phyloP scores from a whole-genome alignment of 305 asterid species.

The Fraxinus sp. region DNA sequence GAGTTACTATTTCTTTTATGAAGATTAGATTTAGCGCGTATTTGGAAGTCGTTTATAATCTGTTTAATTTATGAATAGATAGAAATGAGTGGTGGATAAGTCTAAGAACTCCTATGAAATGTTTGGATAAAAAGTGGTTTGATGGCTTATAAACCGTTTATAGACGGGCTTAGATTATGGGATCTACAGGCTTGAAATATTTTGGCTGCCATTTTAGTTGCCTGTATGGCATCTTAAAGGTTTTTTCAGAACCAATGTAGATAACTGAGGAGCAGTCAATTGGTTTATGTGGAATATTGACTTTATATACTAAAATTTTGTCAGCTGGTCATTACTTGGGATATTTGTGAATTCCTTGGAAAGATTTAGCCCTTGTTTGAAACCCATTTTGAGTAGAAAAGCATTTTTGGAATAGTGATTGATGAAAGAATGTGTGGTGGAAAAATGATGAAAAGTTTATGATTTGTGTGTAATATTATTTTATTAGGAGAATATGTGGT shows the following conservation, averaged over 20 bases:
- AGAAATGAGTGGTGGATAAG: no score
- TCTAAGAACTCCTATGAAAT: no score
- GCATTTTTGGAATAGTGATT: no score
- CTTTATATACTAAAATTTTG: neutral
- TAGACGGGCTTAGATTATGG: neutral
- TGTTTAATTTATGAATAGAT: neutral
- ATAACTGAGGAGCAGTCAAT: neutral
- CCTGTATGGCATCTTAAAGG: neutral
- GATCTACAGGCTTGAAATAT: neutral
- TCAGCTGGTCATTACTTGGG: neutral
- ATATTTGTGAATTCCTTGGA: neutral
- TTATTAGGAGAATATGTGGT: no score
- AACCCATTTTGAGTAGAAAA: no score
- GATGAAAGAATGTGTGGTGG: no score
- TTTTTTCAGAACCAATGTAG: neutral
- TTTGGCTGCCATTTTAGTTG: neutral
- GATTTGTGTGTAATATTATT: no score
- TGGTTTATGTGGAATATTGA: neutral
- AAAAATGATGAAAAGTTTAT: no score
- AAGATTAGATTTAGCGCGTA: neutral
- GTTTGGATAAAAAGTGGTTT: no score
- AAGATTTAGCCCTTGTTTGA: neutral
- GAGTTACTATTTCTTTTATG: neutral
- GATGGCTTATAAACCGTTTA: no score
- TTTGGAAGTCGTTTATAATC: neutral